These are phyloP conservation scores for Phoenix dactylifera DNA, from an alignment of 176 grass and related monocot species.

Conservation along the genomic window DNA sequence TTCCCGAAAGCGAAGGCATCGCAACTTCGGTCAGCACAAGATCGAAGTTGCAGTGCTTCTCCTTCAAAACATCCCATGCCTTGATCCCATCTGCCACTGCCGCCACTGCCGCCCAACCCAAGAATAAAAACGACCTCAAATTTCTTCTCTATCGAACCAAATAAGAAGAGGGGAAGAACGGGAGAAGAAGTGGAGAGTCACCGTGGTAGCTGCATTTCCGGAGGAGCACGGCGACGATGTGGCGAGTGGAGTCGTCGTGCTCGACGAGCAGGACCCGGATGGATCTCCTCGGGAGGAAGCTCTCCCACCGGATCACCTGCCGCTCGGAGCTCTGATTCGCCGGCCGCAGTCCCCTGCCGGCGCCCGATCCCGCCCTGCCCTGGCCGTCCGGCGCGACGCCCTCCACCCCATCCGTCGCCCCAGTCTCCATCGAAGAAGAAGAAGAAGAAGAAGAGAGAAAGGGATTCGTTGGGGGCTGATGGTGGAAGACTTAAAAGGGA, in stretches of 20 bases:
- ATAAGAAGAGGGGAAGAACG: not conserved
- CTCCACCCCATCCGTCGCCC: constrained; percentile 20
- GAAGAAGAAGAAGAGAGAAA: not conserved
- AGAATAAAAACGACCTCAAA: not conserved
- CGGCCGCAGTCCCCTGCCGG: too few relatives aligned
- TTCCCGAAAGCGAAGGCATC: constrained; percentile 89
- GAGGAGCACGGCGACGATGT: constrained; percentile 87
- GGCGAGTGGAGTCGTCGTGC: constrained; percentile 88
- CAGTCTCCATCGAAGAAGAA: constrained; percentile 36
- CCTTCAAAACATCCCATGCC: constrained; percentile 84
- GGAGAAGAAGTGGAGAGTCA: constrained; percentile 11
- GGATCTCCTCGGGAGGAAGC: constrained; percentile 69
- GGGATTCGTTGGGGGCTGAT: not conserved
- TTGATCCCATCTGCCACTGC: constrained; percentile 77
- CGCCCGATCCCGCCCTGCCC: not conserved
- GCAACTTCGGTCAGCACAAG: constrained; percentile 89
- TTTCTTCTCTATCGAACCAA: too few relatives aligned
- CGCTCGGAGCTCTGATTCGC: not conserved
- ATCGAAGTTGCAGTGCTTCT: constrained; percentile 60
- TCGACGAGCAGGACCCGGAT: constrained; percentile 88
- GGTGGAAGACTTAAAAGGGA: too few relatives aligned
- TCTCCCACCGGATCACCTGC: constrained; percentile 55
- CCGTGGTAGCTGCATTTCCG: constrained; percentile 95
- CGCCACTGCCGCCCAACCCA: constrained; percentile 35
- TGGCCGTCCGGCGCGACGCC: not conserved